Evolutionary conservation across 768 basidiomycete genomes (phyloP), one percentile per base, ranked within the genome.

Genomic region (Termitomyces sp.): DNA sequence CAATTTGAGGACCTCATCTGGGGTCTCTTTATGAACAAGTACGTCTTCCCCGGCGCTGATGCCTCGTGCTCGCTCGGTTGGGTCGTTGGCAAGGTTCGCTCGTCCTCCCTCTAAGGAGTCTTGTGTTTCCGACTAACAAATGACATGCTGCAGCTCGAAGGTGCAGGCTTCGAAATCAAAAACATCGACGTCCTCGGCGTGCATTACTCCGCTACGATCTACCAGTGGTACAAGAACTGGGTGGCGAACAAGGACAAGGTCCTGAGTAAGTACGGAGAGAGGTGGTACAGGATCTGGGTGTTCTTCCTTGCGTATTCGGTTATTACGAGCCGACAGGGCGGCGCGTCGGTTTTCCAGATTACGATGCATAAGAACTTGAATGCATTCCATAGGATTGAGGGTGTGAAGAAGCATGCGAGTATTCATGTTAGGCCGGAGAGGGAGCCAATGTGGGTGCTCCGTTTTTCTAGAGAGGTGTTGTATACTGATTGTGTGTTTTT

Each of bases 361-460:
- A 98, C 95, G 5, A 74, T 95, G 60, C 96, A 98, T 81, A 99
- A 99, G 80, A 99, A 98, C 80, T 76, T 98, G 63, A 98, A 98
- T 69, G 92, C 88, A 0, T 98, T 87, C 79, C 94, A 93, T 69
- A 90, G 97, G 59, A 82, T 97, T 65, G 85, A 89, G 44, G 94
- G 93, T 32, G 84, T 96, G 27, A 76, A 82, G 18, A 90, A 82
- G 65, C 96, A 98, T 66, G 78, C 79, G n/a, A 89, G 88, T 8
- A 88, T 92, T 64, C 89, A 89, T 62, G 83, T 88, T 62, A 81
- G 78, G 56, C 74, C 81, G n/a, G 74, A 76, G 50, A 80, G 77
- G 61, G 75, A 80, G 62, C 44, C 44, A 3, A 2, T 30, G 55
- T 36, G 27, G 26, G 55, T 56, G n/a, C n/a, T n/a, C n/a, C n/a